These are phyloP conservation scores for Lathyrus tuberosus DNA, from an alignment of 306 rosid genomes.

Conservation along the genomic window DNA sequence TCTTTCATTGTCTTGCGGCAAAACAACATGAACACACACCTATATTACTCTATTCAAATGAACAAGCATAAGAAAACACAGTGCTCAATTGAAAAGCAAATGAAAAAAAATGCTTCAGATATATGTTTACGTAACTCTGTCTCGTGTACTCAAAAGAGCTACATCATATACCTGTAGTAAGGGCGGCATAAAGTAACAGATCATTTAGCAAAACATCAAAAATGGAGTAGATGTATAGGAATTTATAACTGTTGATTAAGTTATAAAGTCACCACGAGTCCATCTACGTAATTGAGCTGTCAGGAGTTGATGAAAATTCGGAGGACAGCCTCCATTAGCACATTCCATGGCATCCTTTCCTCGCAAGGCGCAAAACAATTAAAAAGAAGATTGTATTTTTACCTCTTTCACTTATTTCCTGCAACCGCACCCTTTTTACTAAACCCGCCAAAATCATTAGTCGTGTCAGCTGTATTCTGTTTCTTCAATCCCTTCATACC, in stretches of 20 bases:
- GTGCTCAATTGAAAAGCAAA: background rate
- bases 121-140: background rate
- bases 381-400: slow-evolving; percentile 12
- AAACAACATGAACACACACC: background rate
- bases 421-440: slow-evolving; percentile 44
- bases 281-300: background rate
- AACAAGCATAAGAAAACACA: background rate
- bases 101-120: background rate
- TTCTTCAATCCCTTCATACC: slow-evolving; percentile 71
- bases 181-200: slow-evolving; percentile 20
- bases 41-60: background rate
- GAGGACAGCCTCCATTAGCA: background rate
- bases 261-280: slow-evolving; percentile 12
- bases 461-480: slow-evolving; percentile 73
- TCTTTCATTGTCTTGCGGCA: background rate
- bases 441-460: slow-evolving; percentile 54
- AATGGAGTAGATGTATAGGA: background rate
- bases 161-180: background rate
- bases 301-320: slow-evolving; percentile 16
- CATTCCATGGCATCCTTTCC: slow-evolving; percentile 13
- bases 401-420: slow-evolving; percentile 66
- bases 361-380: background rate
- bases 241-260: slow-evolving; percentile 15
- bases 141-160: slow-evolving; percentile 16
- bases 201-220: slow-evolving; percentile 24